Evolutionary conservation across 768 basidiomycete species (phyloP).

Genomic region (Boletus sp.): DNA sequence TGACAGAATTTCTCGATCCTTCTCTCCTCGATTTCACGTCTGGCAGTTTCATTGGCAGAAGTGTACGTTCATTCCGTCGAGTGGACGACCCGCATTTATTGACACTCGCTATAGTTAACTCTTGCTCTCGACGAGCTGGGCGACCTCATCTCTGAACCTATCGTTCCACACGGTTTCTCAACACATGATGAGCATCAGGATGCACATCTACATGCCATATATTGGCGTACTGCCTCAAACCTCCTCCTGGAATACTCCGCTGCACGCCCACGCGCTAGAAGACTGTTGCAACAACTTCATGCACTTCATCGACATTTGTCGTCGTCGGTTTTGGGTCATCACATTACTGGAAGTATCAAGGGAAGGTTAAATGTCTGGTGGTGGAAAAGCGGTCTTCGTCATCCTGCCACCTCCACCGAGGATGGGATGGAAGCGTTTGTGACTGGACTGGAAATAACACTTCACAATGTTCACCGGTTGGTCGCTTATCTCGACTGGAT

Average conservation of each 20-base stretch:
- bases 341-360: background rate
- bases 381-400: constrained; percentile 7
- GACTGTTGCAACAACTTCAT: constrained; percentile 14
- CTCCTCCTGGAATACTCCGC: constrained; percentile 33
- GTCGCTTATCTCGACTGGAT: constrained; percentile 29
- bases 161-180: background rate
- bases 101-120: constrained; percentile 17
- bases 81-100: background rate
- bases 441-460: constrained; percentile 20
- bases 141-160: constrained; percentile 11
- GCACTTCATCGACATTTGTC: constrained; percentile 14
- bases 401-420: constrained; percentile 1
- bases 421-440: constrained; percentile 12
- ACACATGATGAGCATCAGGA: constrained; percentile 2
- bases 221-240: constrained; percentile 29
- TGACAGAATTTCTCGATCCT: constrained; percentile 17
- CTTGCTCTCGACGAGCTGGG: constrained; percentile 31
- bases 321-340: background rate
- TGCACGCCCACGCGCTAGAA: constrained; percentile 19
- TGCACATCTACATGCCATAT: constrained; percentile 23
- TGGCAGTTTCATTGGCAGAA: constrained; percentile 29
- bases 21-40: constrained; percentile 25
- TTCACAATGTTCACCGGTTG: constrained; percentile 19
- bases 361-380: background rate
- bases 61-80: constrained; percentile 13